phyloP scores from a whole-genome alignment of 495 filamentous ascomycete species.

The Thermochaetoides thermophila region DNA sequence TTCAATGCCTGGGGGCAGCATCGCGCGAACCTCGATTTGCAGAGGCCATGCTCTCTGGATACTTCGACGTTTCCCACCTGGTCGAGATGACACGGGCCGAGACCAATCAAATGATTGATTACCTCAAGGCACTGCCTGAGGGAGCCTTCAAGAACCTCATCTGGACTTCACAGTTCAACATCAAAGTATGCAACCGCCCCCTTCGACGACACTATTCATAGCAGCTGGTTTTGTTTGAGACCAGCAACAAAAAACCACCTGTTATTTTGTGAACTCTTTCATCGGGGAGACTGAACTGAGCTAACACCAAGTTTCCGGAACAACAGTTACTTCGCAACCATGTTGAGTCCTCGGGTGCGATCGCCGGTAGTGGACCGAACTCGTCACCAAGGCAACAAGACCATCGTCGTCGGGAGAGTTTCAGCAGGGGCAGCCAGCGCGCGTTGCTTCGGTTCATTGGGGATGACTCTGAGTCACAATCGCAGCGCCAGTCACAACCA shows the following conservation, averaged over 20 bases:
- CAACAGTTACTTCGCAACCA: too few species aligned
- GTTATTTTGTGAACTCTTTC: too few species aligned
- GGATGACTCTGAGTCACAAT: not conserved
- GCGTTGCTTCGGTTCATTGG: conserved; percentile 2
- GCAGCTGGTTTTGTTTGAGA: too few species aligned
- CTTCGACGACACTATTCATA: too few species aligned
- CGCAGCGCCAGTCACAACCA: too few species aligned
- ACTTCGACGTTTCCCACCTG: conserved; percentile 5
- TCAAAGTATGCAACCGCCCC: conserved; percentile 13
- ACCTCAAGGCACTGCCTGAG: conserved; percentile 4
- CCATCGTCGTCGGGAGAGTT: too few species aligned
- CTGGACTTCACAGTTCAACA: conserved; percentile 6
- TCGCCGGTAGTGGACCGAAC: too few species aligned
- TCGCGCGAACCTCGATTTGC: conserved; percentile 7
- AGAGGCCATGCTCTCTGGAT: conserved; percentile 14
- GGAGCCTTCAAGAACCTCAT: conserved; percentile 6
- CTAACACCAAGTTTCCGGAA: too few species aligned
- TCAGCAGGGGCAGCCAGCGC: not conserved
- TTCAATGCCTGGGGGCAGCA: conserved; percentile 5
- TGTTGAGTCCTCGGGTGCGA: too few species aligned
- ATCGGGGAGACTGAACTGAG: too few species aligned
- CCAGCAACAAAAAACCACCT: too few species aligned
- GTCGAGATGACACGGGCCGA: conserved; percentile 4
- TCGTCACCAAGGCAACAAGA: not conserved
- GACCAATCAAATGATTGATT: conserved; percentile 3